Percentiles rank a stretch among this genome's conserved stretches.
phyloP scores from a whole-genome alignment of 768 basidiomycete species.

The Tulasnella sp. region DNA sequence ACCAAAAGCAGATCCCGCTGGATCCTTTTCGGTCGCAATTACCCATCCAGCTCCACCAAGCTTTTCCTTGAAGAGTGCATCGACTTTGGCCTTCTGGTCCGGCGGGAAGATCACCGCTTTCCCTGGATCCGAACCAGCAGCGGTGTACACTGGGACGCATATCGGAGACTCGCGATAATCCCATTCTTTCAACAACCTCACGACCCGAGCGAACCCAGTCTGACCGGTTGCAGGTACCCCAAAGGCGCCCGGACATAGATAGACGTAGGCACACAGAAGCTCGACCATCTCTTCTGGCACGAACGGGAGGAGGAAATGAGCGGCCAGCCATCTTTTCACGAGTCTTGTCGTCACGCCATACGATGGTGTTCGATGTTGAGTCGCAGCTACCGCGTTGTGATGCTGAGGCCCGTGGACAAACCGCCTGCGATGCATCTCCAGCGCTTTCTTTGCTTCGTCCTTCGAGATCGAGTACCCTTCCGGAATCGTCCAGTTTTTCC shows the following conservation, averaged over 20 bases:
- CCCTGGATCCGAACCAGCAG: conserved; percentile 22
- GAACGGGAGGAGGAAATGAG: conserved; percentile 73
- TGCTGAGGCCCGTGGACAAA: conserved; percentile 77
- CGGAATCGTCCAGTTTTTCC: conserved; percentile 28
- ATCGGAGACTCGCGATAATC: conserved; percentile 46
- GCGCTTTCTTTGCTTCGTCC: conserved; percentile 41
- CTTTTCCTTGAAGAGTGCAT: conserved; percentile 23
- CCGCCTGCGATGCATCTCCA: conserved; percentile 48
- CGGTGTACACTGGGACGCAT: conserved; percentile 58
- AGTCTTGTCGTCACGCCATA: conserved; percentile 79
- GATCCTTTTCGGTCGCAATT: conserved; percentile 67
- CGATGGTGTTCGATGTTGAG: conserved; percentile 68
- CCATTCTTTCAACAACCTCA: conserved; percentile 73
- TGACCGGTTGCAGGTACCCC: conserved; percentile 12
- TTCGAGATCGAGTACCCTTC: conserved; percentile 29
- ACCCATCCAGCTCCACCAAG: conserved; percentile 46
- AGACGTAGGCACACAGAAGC: conserved; percentile 68
- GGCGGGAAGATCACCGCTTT: conserved; percentile 25
- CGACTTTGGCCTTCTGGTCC: conserved; percentile 17
- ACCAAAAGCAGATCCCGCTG: conserved; percentile 68
- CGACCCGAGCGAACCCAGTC: conserved; percentile 55
- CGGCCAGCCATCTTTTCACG: conserved; percentile 84
- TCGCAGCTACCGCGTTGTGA: conserved; percentile 66
- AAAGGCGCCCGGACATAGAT: conserved; percentile 42
- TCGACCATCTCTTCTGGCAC: conserved; percentile 73